These are phyloP conservation scores for Pseudocercospora musae DNA, from an alignment of 2,329 filamentous ascomycete species.

Conservation along the genomic window DNA sequence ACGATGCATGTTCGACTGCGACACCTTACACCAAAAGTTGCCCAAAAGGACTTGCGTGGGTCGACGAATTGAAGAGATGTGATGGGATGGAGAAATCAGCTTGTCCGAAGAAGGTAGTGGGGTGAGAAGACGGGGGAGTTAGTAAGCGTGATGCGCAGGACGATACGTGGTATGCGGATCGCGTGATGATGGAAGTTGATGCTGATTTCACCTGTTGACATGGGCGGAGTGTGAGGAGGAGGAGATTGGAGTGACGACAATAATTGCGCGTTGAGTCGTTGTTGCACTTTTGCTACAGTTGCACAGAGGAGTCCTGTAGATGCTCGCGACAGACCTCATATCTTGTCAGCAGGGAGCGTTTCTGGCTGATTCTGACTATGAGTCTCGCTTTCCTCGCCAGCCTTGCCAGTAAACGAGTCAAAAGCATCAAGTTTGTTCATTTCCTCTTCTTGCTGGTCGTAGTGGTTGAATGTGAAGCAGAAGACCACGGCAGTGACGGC, in stretches of 20 bases:
- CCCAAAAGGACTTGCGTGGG: not conserved
- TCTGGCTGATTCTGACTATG: slow-evolving; percentile 13
- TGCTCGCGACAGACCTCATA: not conserved
- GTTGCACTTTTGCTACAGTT: too few relatives aligned
- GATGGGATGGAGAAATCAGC: not conserved
- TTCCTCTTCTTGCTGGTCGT: slow-evolving; percentile 49
- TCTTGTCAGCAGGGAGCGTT: slow-evolving; percentile 9
- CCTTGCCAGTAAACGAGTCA: slow-evolving; percentile 16
- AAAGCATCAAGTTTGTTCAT: slow-evolving; percentile 49
- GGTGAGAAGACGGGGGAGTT: too few relatives aligned
- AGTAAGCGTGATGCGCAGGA: not conserved
- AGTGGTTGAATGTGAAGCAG: slow-evolving; percentile 35
- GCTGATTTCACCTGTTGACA: not conserved
- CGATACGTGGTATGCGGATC: too few relatives aligned
- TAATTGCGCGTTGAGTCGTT: not conserved
- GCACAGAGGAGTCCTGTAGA: not conserved
- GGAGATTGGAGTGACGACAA: not conserved
- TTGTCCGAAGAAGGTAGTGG: not conserved
- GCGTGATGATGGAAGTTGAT: not conserved
- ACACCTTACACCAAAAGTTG: not conserved
- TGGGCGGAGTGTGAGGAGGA: not conserved
- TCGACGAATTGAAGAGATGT: not conserved
- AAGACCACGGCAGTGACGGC: slow-evolving; percentile 27
- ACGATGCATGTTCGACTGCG: not conserved
- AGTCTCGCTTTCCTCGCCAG: slow-evolving; percentile 12